Evolutionary conservation across 257 asterid species (phyloP), one percentile per base, ranked within the genome.

Genomic region (Nicotiana obtusifolia): DNA sequence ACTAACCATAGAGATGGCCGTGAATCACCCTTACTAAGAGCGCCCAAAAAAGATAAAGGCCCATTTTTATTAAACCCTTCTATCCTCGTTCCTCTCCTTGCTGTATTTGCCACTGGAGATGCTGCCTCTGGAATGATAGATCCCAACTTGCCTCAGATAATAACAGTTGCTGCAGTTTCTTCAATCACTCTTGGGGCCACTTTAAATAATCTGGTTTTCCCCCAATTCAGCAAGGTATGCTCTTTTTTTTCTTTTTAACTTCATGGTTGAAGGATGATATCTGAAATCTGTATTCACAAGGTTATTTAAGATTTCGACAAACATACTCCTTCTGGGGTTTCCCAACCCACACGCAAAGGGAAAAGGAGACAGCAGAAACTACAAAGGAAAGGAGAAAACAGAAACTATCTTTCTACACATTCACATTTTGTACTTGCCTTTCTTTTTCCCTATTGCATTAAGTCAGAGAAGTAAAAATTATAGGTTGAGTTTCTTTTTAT

Each of bases 121-220:
- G 96, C 94, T 79, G 98, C 97, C 37, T 90, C 98, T 61, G 99
- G 98, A 81, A 86, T 94, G 64, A 81, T 95, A 71, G 95, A 95
- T 85, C 97, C 99, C 86, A 85, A 87, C 89, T 88, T 94, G 91
- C 99, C 98, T 54, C 97, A 84, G 89, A 86, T 92, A 35, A 90
- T 94, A 82, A 86, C 97, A 54, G 87, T 88, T 79, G 92, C 92
- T 52, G 93, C 93, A 47, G 88, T 88, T 82, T 92, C 98, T 69
- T 91, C 97, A 4, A 81, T 93, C 59, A 94, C 92, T 68, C 86
- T 88, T 81, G 97, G 98, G 79, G 92, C 93, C 78, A 86, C 98
- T 57, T 82, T 94, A 31, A 91, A 86, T 85, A 87, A 85, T 49
- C 85, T 95, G 64, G 85, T 94, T 86, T 90, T 90, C 73, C 97